Evolutionary conservation across 2,329 filamentous ascomycete species (phyloP).

Genomic region (Arthrobotrys entomopaga): DNA sequence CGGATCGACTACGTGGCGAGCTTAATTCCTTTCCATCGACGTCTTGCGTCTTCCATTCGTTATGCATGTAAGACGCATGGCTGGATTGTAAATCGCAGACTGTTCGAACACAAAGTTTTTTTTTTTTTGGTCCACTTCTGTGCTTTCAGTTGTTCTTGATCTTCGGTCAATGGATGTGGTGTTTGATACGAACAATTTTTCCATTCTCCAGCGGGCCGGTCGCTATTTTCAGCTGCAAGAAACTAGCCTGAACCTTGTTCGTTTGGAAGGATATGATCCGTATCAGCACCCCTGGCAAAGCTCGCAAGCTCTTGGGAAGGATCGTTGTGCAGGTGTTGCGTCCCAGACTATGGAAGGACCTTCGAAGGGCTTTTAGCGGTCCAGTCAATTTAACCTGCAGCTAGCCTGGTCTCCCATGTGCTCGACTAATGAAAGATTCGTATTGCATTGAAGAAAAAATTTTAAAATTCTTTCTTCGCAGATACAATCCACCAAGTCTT

Average conservation of each 20-base stretch:
- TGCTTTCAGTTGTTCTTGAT: not conserved
- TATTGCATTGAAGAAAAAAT: conserved; percentile 33
- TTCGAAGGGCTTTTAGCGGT: not conserved
- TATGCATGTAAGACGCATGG: conserved; percentile 21
- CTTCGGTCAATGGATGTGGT: not conserved
- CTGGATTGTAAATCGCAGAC: not conserved
- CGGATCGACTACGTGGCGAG: conserved; percentile 52
- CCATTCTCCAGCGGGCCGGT: conserved; percentile 46
- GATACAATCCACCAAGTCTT: conserved; percentile 5
- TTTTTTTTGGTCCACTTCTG: not conserved
- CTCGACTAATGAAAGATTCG: conserved; percentile 11
- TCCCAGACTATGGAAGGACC: too few relatives aligned
- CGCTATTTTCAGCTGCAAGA: conserved; percentile 52
- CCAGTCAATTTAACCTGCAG: conserved; percentile 22
- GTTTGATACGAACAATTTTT: conserved; percentile 16
- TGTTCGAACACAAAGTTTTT: conserved; percentile 42
- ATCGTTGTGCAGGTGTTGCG: not conserved
- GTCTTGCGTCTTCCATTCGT: conserved; percentile 39
- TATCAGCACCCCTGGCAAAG: conserved; percentile 39
- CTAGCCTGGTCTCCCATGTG: conserved; percentile 4
- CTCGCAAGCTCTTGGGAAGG: not conserved
- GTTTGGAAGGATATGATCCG: conserved; percentile 39
- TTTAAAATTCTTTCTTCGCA: conserved; percentile 25
- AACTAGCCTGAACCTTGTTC: conserved; percentile 49
- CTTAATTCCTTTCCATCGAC: conserved; percentile 46